Evolutionary conservation across 768 basidiomycete genomes (phyloP), one percentile per base, ranked within the genome.

Genomic region (Leccinum incarnatum): DNA sequence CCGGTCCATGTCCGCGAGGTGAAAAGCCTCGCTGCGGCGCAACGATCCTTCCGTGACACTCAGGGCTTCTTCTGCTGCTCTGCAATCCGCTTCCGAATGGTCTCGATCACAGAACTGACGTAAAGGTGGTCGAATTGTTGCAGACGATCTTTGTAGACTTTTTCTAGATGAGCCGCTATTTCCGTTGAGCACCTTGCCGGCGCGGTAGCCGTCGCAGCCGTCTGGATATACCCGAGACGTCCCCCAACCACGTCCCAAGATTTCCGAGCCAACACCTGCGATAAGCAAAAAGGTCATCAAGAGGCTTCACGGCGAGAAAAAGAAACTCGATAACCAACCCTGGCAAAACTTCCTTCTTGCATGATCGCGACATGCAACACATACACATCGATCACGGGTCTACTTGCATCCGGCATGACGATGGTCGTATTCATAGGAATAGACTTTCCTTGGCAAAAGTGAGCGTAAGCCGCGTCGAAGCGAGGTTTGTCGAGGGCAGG

Each of bases 71-170:
- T 72, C 61, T 70, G 71, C 51, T 69, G 66, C 52, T 72, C 71
- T 59, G 61, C 69, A 61, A 68, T 72, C 64, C 70, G 64, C 63
- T 69, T 71, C 56, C 70, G 69, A 60, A 72, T 60, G 12, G 62
- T 72, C 47, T 72, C 71, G 46, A 71, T 51, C 48, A 71, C 71
- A 23, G 70, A 71, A 52, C 69, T 67, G 61, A 71, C 71, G 58
- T 72, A 71, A 61, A 71, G 67, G 52, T 71, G 69, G 54, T 72
- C 70, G 55, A 72, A 71, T 62, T 72, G 71, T 50, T 72, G 66
- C 45, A 71, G 69, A 29, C 67, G 69, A 51, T 71, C 71, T 54
- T 46, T 65, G 62, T 71, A 71, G 2, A 36, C 62, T 37, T 66
- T 71, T 49, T 72, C 66, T 19, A 72, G 53, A 32, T 71, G 71